phyloP scores from a whole-genome alignment of 768 basidiomycete genomes.

The Rhodosporidiobolus sp. region DNA sequence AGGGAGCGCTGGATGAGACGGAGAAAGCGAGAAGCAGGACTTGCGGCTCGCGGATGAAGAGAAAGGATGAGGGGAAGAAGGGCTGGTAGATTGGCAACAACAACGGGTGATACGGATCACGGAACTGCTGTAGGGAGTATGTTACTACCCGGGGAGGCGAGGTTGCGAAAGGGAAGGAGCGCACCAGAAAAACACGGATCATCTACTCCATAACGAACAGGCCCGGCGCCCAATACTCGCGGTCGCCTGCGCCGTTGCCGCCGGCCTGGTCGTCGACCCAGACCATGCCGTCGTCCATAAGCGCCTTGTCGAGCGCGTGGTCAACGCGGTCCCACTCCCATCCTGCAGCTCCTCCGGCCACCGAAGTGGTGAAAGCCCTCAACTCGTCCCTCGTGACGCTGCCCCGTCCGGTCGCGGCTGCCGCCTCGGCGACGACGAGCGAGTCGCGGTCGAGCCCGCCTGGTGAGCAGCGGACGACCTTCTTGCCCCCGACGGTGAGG shows the following conservation, averaged over 20 bases:
- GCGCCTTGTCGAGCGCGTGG: conserved; percentile 81
- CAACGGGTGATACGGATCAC: no score
- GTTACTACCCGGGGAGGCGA: no score
- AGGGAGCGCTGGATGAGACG: conserved; percentile 2
- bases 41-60: no score
- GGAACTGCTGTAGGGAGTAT: no score
- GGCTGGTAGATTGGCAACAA: no score
- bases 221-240: conserved; percentile 82
- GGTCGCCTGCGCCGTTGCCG: conserved; percentile 25
- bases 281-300: conserved; percentile 81
- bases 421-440: conserved; percentile 64
- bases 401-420: conserved; percentile 47
- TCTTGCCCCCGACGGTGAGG: conserved; percentile 66
- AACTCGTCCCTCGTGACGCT: conserved; percentile 31
- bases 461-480: conserved; percentile 83
- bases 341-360: conserved; percentile 61
- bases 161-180: neutral
- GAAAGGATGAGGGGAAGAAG: no score
- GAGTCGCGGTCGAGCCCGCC: conserved; percentile 89
- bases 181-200: neutral
- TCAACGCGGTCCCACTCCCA: conserved; percentile 78
- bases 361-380: conserved; percentile 9
- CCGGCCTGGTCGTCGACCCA: conserved; percentile 89
- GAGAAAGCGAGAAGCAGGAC: no score
- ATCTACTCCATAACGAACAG: conserved; percentile 58